These are phyloP conservation scores for Phialophora macrospora DNA, from an alignment of 2,329 filamentous ascomycete genomes.

Conservation along the genomic window DNA sequence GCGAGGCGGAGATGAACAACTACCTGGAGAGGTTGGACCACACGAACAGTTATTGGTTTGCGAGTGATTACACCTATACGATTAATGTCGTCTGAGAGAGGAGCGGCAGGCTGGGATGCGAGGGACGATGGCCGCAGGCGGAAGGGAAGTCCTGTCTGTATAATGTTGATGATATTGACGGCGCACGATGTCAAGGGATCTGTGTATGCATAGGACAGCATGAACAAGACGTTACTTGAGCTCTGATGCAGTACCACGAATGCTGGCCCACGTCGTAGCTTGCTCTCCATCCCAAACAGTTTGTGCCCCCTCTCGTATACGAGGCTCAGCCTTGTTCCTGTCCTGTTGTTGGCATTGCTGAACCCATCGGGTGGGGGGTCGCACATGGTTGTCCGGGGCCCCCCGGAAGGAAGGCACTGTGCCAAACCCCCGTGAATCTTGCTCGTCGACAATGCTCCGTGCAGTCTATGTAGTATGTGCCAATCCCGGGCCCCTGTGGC, in stretches of 20 bases:
- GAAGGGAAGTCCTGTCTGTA: neutral
- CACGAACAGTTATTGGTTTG: slow-evolving; percentile 39
- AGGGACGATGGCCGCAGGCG: neutral
- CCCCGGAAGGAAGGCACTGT: neutral
- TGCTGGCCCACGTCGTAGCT: neutral
- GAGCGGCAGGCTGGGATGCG: neutral
- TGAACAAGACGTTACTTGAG: neutral
- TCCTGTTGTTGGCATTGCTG: neutral
- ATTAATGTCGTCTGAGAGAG: slow-evolving; percentile 36
- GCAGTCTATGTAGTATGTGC: no score
- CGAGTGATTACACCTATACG: slow-evolving; percentile 40
- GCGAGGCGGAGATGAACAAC: slow-evolving; percentile 38
- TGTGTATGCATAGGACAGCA: neutral
- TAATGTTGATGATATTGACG: slow-evolving; percentile 16
- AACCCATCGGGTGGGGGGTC: neutral
- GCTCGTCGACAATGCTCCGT: neutral
- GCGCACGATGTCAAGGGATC: neutral
- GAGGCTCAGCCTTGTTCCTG: neutral
- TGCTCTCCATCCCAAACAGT: neutral
- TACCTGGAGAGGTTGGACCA: slow-evolving; percentile 39
- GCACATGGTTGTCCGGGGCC: neutral
- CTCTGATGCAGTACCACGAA: neutral
- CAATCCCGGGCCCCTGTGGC: slow-evolving; percentile 8
- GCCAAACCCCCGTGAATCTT: neutral
- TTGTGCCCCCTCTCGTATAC: neutral